These are phyloP conservation scores for Breviolum minutum DNA, from an alignment of 73 alveolate species.

Conservation along the genomic window DNA sequence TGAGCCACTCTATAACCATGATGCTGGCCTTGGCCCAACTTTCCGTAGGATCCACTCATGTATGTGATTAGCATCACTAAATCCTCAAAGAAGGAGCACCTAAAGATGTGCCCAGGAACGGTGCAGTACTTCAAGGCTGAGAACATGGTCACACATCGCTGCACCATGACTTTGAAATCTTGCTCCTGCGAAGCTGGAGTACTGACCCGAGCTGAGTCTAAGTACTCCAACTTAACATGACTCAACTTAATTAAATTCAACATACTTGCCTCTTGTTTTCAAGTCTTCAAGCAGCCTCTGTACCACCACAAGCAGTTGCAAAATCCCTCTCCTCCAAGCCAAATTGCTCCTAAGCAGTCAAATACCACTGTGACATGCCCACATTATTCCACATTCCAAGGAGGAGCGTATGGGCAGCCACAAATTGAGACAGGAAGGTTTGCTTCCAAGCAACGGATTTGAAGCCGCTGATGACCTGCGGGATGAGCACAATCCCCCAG, in stretches of 20 bases:
- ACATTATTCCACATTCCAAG: too few species aligned
- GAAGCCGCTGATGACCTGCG: too few species aligned
- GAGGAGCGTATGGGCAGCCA: too few species aligned
- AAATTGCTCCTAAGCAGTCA: not conserved
- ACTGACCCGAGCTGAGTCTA: too few species aligned
- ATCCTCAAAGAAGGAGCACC: not conserved
- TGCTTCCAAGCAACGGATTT: too few species aligned
- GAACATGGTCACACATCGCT: slow-evolving; percentile 40
- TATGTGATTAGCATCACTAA: too few species aligned
- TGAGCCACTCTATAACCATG: slow-evolving; percentile 30
- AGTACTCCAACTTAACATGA: too few species aligned
- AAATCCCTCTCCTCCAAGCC: slow-evolving; percentile 12
- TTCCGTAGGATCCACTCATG: not conserved
- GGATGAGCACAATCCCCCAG: too few species aligned
- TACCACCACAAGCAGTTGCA: too few species aligned
- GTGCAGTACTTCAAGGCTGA: slow-evolving; percentile 57
- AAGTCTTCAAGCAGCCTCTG: too few species aligned
- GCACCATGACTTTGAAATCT: slow-evolving; percentile 39
- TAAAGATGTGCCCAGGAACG: not conserved
- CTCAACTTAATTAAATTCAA: not conserved
- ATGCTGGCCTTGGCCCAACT: slow-evolving; percentile 7
- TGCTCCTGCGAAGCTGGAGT: slow-evolving; percentile 1
- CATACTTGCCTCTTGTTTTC: too few species aligned
- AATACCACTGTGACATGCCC: not conserved
- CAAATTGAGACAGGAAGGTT: too few species aligned